phyloP scores from a whole-genome alignment of 2,329 filamentous ascomycete genomes.

The Dactylonectria estremocensis region DNA sequence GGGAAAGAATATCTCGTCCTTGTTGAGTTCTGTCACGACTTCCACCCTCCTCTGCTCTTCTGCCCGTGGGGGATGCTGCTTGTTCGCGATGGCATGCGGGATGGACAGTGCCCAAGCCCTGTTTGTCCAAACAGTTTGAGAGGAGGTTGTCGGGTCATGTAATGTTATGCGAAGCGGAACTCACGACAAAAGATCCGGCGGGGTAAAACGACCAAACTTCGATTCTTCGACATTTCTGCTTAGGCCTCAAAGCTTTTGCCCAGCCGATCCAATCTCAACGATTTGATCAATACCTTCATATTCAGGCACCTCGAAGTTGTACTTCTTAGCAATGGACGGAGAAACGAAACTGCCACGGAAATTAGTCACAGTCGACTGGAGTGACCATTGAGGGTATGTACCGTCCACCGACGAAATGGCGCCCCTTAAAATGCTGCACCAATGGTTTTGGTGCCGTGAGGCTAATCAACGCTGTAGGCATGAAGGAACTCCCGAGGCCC shows the following conservation, averaged over 20 bases:
- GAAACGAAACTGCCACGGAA: conserved; percentile 78
- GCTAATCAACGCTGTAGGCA: conserved; percentile 86
- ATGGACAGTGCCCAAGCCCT: conserved; percentile 71
- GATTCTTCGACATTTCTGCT: conserved; percentile 17
- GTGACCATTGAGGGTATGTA: conserved; percentile 56
- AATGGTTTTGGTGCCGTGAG: conserved; percentile 95
- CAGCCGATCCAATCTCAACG: conserved; percentile 76
- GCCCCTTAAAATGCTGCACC: conserved; percentile 85
- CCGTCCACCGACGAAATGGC: conserved; percentile 93
- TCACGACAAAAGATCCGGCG: conserved; percentile 26
- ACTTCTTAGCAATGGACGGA: conserved; percentile 84
- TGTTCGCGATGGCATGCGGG: conserved; percentile 62
- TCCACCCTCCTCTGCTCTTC: conserved; percentile 63
- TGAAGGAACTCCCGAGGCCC: conserved; percentile 84
- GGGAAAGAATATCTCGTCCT: conserved; percentile 72
- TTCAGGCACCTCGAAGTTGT: conserved; percentile 84
- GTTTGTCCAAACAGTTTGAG: conserved; percentile 72
- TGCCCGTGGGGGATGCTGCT: conserved; percentile 63
- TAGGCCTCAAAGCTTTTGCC: conserved; percentile 66
- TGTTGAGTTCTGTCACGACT: conserved; percentile 69
- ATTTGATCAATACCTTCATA: conserved; percentile 93
- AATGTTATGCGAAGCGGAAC: conserved; percentile 43
- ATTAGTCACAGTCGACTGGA: conserved; percentile 34
- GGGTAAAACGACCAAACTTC: conserved; percentile 26
- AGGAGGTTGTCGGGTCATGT: conserved; percentile 71